Evolutionary conservation across 345 rosid genomes (phyloP).

Genomic region (Heritiera littoralis): DNA sequence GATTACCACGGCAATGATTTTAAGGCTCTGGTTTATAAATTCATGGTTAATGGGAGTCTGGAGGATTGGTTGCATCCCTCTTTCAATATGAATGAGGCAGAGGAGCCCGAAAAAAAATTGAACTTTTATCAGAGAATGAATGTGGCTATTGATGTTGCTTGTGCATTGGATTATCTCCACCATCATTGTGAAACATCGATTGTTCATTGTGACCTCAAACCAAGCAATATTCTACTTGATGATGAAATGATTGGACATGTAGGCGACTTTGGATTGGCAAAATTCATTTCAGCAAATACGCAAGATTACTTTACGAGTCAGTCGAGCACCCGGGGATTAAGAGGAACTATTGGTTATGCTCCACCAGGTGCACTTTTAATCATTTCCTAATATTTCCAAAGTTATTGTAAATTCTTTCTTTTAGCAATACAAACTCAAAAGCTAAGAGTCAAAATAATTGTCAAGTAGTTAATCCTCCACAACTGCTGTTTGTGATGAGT

Average conservation of each 20-base stretch:
- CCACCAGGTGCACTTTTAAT: neutral
- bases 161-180: slow-evolving; percentile 26
- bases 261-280: no score
- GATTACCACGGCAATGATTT: neutral
- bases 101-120: neutral
- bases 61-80: neutral
- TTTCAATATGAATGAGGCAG: neutral
- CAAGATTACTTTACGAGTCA: slow-evolving; percentile 24
- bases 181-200: neutral
- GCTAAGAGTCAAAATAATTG: neutral
- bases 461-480: neutral
- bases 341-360: neutral
- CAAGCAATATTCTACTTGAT: no score
- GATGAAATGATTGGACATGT: no score
- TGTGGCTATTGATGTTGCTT: slow-evolving; percentile 24
- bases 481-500: neutral
- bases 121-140: neutral
- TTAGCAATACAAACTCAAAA: neutral
- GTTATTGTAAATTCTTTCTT: no score
- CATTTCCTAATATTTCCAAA: no score
- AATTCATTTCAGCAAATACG: neutral
- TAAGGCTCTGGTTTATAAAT: slow-evolving; percentile 13
- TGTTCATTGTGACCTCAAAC: no score
- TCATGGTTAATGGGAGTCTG: neutral
- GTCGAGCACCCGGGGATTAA: neutral